Evolutionary conservation across 2,329 filamentous ascomycete genomes (phyloP).

Genomic region (Plectosphaerella sp.): DNA sequence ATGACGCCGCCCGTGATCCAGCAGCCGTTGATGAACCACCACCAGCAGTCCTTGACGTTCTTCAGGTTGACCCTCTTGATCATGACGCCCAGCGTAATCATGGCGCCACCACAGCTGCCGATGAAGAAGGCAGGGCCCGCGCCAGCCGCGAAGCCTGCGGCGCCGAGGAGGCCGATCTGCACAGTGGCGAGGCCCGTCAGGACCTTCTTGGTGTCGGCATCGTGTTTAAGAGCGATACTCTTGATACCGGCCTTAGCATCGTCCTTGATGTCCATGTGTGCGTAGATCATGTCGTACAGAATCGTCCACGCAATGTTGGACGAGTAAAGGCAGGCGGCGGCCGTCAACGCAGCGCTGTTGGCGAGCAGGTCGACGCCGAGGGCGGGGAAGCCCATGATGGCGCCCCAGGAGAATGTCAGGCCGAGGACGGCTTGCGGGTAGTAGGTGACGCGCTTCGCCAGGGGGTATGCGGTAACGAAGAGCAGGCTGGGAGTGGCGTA

Average conservation of each 20-base stretch:
- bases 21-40: conserved; percentile 71
- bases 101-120: conserved; percentile 62
- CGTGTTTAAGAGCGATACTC: conserved; percentile 78
- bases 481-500: conserved; percentile 73
- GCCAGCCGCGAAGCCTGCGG: conserved; percentile 63
- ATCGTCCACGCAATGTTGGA: conserved; percentile 85
- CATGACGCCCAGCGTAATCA: conserved; percentile 59
- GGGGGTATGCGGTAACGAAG: conserved; percentile 71
- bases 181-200: conserved; percentile 64
- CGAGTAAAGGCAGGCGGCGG: conserved; percentile 66
- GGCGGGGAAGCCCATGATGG: conserved; percentile 82
- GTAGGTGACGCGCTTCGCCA: conserved; percentile 82
- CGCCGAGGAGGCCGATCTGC: conserved; percentile 66
- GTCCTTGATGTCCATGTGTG: conserved; percentile 86
- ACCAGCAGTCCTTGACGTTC: conserved; percentile 65
- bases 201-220: conserved; percentile 71
- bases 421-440: conserved; percentile 84
- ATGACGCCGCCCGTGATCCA: conserved; percentile 64
- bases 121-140: conserved; percentile 65
- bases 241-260: conserved; percentile 85
- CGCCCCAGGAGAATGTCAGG: conserved; percentile 83
- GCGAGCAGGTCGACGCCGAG: conserved; percentile 71
- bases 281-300: conserved; percentile 90
- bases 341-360: conserved; percentile 56
- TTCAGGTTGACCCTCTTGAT: conserved; percentile 64